These are phyloP conservation scores for Elsinoe batatas DNA, from an alignment of 2,329 filamentous ascomycete genomes.

Conservation along the genomic window DNA sequence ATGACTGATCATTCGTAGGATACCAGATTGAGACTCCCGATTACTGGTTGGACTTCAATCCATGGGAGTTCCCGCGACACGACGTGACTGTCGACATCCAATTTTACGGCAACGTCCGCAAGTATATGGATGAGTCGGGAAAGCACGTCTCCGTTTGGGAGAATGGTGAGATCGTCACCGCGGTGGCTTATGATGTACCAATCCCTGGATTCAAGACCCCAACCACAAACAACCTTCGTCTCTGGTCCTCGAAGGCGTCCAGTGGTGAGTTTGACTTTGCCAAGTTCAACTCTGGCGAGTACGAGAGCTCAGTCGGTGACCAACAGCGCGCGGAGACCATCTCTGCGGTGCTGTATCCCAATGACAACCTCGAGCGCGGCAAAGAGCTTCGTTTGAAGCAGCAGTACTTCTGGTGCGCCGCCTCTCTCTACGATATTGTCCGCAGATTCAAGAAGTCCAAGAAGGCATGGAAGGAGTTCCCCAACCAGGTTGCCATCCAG, in stretches of 20 bases:
- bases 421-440: constrained; percentile 91
- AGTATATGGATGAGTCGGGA: constrained; percentile 59
- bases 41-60: constrained; percentile 99
- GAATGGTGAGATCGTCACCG: constrained; percentile 82
- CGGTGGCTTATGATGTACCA: constrained; percentile 81
- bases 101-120: constrained; percentile 82
- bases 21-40: constrained; percentile 98
- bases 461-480: constrained; percentile 81
- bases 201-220: constrained; percentile 80
- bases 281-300: constrained; percentile 97
- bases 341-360: constrained; percentile 92
- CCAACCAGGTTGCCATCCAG: constrained; percentile 92
- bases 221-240: constrained; percentile 89
- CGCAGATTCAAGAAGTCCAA: constrained; percentile 96
- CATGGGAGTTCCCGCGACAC: constrained; percentile 95
- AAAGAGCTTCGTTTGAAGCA: constrained; percentile 98
- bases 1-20: neutral
- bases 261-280: constrained; percentile 98
- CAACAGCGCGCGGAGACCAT: constrained; percentile 99
- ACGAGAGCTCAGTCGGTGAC: constrained; percentile 95
- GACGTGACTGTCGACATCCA: constrained; percentile 95
- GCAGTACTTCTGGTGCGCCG: constrained; percentile 99
- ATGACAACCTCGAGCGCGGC: constrained; percentile 78
- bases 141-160: constrained; percentile 73
- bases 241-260: constrained; percentile 96